Evolutionary conservation across 2,329 filamentous ascomycete genomes (phyloP).

Genomic region (Chaetomium sp.): DNA sequence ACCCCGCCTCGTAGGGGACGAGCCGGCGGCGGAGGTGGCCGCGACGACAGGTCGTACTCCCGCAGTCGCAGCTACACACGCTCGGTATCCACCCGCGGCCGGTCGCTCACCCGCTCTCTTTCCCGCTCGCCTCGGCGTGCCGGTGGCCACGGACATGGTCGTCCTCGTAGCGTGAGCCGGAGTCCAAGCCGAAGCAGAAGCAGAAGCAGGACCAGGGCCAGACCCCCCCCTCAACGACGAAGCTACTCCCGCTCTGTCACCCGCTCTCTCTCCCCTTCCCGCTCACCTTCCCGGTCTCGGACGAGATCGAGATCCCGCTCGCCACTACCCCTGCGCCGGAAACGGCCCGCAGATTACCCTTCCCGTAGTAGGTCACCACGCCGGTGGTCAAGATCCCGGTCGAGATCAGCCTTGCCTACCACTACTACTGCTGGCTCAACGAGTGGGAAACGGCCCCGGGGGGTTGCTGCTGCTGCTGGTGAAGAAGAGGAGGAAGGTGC

Average conservation of each 20-base stretch:
- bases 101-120: slow-evolving; percentile 14
- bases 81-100: slow-evolving; percentile 11
- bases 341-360: slow-evolving; percentile 1
- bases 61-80: slow-evolving; percentile 21
- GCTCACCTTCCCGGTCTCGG: slow-evolving; percentile 11
- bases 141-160: slow-evolving; percentile 1
- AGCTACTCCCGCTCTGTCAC: slow-evolving; percentile 20
- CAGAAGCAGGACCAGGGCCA: not conserved
- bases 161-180: slow-evolving; percentile 11
- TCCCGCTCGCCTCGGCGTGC: slow-evolving; percentile 4
- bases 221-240: no score
- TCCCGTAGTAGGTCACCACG: slow-evolving; percentile 12
- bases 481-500: slow-evolving; percentile 3
- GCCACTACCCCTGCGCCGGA: slow-evolving; percentile 9
- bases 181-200: slow-evolving; percentile 5
- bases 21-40: no score
- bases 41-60: slow-evolving; percentile 19
- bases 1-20: slow-evolving; percentile 18
- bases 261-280: not conserved
- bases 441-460: no score
- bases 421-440: not conserved
- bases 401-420: slow-evolving; percentile 4
- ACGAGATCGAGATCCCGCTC: not conserved
- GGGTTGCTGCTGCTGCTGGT: no score
- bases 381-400: slow-evolving; percentile 16